phyloP scores from a whole-genome alignment of 495 filamentous ascomycete genomes.

The Aspergillus ellipticus region DNA sequence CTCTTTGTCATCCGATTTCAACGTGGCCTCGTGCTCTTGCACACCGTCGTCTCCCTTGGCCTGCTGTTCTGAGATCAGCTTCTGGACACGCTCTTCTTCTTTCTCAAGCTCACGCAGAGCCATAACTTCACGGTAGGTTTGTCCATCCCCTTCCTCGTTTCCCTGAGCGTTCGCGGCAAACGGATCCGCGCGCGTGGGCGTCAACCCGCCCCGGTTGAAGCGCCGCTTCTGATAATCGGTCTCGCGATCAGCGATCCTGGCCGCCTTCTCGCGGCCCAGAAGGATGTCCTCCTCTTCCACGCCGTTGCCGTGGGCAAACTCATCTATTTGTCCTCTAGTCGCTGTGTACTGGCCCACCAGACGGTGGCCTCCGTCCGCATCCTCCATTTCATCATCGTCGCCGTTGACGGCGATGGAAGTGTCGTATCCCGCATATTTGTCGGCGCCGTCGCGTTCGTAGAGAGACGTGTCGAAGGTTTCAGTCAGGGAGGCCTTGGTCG shows the following conservation, averaged over 20 bases:
- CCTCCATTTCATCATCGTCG: conserved; percentile 79
- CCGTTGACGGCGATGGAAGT: conserved; percentile 78
- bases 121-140: conserved; percentile 90
- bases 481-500: conserved; percentile 91
- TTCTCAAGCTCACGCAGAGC: conserved; percentile 83
- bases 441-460: conserved; percentile 75
- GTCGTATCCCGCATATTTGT: conserved; percentile 90
- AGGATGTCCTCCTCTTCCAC: conserved; percentile 92
- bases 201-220: conserved; percentile 74
- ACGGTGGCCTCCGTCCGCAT: conserved; percentile 68
- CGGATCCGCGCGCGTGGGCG: conserved; percentile 83
- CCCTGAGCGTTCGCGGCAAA: conserved; percentile 74
- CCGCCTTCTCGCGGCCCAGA: conserved; percentile 80
- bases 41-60: conserved; percentile 57
- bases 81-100: conserved; percentile 86
- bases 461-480: conserved; percentile 92
- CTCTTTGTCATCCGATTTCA: conserved; percentile 70
- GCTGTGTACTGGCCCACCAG: conserved; percentile 98
- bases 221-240: conserved; percentile 97
- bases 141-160: conserved; percentile 60
- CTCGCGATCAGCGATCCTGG: conserved; percentile 85
- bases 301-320: conserved; percentile 80
- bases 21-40: conserved; percentile 63
- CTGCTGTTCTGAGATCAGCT: conserved; percentile 73
- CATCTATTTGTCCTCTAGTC: conserved; percentile 83